A percentile compares a stretch with the other conserved stretches of the same genome.
Conservation (phyloP, 805 yeast species). For the Ogataea neopini region DNA sequence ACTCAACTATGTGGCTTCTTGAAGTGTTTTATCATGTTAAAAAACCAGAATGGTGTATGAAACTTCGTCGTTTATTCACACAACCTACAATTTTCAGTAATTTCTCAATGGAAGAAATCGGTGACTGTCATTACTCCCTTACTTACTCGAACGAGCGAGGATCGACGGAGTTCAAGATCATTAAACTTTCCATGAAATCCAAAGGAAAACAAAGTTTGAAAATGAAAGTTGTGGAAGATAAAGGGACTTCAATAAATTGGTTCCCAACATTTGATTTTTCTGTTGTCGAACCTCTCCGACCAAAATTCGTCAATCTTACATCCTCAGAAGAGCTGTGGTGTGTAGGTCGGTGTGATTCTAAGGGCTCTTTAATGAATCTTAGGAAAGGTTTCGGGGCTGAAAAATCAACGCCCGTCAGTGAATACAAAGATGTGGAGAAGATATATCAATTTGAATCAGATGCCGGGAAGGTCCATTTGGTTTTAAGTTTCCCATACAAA, state of each 20-base stretch:
- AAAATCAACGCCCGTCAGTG: conserved; percentile 17
- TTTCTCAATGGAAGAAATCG: conserved; percentile 28
- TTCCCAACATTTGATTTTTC: conserved; percentile 31
- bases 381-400: conserved; percentile 28
- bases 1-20: conserved; percentile 25
- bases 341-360: conserved; percentile 27
- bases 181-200: conserved; percentile 15
- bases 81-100: conserved; percentile 23
- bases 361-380: conserved; percentile 29
- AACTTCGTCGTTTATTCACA: conserved; percentile 23
- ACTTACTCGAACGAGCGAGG: conserved; percentile 31
- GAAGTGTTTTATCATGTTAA: conserved; percentile 27
- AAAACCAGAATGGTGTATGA: conserved; percentile 20
- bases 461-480: conserved; percentile 12
- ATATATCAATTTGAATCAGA: conserved; percentile 16
- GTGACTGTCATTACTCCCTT: conserved; percentile 17
- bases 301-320: conserved; percentile 21
- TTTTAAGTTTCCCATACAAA: conserved; percentile 16
- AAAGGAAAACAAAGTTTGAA: conserved; percentile 16
- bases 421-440: conserved; percentile 16
- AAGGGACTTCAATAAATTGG: conserved; percentile 23
- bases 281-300: conserved; percentile 19
- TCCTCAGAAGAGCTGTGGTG: conserved; percentile 34
- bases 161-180: conserved; percentile 22
- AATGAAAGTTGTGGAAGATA: conserved; percentile 24